phyloP scores from a whole-genome alignment of 768 basidiomycete genomes.

The Rubroboletus satanas region DNA sequence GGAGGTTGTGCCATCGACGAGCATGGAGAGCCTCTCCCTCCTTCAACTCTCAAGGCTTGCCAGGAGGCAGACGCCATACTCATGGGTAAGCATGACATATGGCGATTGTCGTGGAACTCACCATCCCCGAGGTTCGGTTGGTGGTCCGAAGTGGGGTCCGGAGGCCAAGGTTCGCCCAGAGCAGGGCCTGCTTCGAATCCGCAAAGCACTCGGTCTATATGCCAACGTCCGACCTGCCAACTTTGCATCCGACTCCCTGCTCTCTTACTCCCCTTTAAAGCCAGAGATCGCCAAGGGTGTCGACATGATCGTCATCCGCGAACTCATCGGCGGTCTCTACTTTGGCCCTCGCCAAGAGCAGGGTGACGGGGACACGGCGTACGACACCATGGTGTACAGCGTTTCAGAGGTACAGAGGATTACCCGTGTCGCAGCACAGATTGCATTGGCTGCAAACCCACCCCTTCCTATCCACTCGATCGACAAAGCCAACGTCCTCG shows the following conservation, averaged over 20 bases:
- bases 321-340: slow-evolving; percentile 95
- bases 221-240: slow-evolving; percentile 98
- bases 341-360: slow-evolving; percentile 93
- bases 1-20: slow-evolving; percentile 94
- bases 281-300: slow-evolving; percentile 77
- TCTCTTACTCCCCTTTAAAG: slow-evolving; percentile 86
- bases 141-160: slow-evolving; percentile 99
- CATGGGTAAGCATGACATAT: slow-evolving; percentile 63
- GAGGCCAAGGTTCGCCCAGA: slow-evolving; percentile 87
- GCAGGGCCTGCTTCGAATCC: slow-evolving; percentile 79
- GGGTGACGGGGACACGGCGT: slow-evolving; percentile 67
- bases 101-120: neutral
- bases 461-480: slow-evolving; percentile 88
- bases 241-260: slow-evolving; percentile 87
- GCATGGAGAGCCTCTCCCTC: slow-evolving; percentile 79
- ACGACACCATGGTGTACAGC: slow-evolving; percentile 93
- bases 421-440: slow-evolving; percentile 91
- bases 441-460: slow-evolving; percentile 78
- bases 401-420: slow-evolving; percentile 90
- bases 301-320: slow-evolving; percentile 91
- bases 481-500: slow-evolving; percentile 99
- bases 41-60: slow-evolving; percentile 83
- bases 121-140: slow-evolving; percentile 74
- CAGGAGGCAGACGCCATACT: slow-evolving; percentile 92
- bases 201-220: slow-evolving; percentile 92